Evolutionary conservation across 768 basidiomycete species (phyloP).

Genomic region (Mycena albidolilacea): DNA sequence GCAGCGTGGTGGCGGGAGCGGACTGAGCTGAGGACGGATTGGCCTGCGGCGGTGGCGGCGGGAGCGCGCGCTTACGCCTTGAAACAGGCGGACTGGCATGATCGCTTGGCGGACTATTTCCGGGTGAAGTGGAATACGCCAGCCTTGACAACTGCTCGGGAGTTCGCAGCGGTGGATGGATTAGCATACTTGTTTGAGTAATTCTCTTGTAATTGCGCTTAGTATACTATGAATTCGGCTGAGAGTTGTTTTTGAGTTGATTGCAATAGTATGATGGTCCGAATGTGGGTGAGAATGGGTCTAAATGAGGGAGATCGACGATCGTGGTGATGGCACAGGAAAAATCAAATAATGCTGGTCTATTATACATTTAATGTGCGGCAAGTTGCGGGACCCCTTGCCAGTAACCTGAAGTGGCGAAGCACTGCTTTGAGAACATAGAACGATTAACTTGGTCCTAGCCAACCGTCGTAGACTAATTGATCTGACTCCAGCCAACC

Average conservation of each 20-base stretch:
- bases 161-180: not conserved
- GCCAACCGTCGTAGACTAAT: not conserved
- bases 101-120: not conserved
- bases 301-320: not conserved
- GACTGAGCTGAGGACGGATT: not conserved
- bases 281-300: too few species aligned
- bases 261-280: not conserved
- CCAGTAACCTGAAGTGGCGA: not conserved
- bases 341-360: not conserved
- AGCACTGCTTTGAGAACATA: not conserved
- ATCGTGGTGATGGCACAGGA: not conserved
- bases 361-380: not conserved
- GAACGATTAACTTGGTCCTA: not conserved
- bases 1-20: constrained; percentile 36
- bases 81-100: constrained; percentile 5
- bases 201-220: not conserved
- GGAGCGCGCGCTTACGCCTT: constrained; percentile 13
- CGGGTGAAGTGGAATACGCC: not conserved
- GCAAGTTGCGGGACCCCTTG: not conserved
- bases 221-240: not conserved
- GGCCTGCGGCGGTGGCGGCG: not conserved
- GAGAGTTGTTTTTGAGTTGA: too few species aligned
- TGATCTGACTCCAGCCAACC: not conserved
- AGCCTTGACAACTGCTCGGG: not conserved
- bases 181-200: not conserved